phyloP scores from a whole-genome alignment of 2,329 filamentous ascomycete species.

The Pleoardoris graminearum region DNA sequence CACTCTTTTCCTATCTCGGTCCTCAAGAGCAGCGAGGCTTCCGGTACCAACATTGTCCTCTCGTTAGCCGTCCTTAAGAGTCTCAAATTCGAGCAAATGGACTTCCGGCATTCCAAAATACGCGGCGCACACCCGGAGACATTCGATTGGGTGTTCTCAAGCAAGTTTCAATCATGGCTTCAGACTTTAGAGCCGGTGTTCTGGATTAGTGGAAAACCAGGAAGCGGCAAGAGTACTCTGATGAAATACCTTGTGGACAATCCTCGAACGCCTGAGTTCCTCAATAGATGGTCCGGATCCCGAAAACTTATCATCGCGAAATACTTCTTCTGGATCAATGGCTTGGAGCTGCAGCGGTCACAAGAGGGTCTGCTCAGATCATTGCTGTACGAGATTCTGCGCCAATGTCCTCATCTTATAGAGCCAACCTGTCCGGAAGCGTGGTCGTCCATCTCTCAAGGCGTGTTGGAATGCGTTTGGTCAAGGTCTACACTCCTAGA shows the following conservation, averaged over 20 bases:
- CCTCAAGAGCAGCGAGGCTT: too few species aligned
- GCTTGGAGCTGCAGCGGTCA: not conserved
- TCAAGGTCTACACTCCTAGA: too few species aligned
- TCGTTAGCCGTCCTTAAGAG: too few species aligned
- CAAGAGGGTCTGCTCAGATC: not conserved
- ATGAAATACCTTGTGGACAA: not conserved
- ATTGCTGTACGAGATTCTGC: not conserved
- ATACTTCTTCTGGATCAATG: conserved; percentile 7
- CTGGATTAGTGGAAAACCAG: conserved; percentile 8
- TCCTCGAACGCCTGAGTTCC: not conserved
- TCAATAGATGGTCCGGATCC: not conserved
- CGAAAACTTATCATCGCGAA: not conserved
- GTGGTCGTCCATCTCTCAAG: too few species aligned
- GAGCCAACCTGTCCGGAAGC: too few species aligned
- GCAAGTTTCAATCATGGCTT: too few species aligned
- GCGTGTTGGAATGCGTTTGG: too few species aligned
- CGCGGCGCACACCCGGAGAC: conserved; percentile 4
- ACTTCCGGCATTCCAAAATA: conserved; percentile 5
- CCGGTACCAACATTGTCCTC: too few species aligned
- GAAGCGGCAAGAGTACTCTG: conserved; percentile 6
- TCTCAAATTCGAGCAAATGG: conserved; percentile 7
- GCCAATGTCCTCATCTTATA: conserved; percentile 1
- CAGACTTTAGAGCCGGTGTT: not conserved
- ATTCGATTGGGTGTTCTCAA: not conserved
- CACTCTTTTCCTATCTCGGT: too few species aligned